Evolutionary conservation across 2,329 filamentous ascomycete genomes (phyloP), one percentile per base, ranked within the genome.

Genomic region (Mariannaea elegans): DNA sequence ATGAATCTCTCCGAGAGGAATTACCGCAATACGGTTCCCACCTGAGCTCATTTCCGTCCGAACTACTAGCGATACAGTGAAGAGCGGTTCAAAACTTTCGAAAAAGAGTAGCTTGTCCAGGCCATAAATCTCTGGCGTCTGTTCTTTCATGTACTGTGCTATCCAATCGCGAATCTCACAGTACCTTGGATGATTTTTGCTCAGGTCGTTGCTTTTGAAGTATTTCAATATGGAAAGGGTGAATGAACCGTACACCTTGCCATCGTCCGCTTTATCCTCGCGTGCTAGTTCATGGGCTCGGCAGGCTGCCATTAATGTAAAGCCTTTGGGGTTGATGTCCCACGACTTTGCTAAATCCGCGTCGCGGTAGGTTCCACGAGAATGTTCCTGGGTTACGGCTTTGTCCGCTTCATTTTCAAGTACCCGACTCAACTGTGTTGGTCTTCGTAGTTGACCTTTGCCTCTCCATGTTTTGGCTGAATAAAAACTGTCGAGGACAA

Each of bases 231-330:
- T n/a, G n/a, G n/a, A n/a, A n/a, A n/a, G n/a, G n/a, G 59, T 62
- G 32, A 52, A 58, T 13, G 27, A 47, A 7, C 56, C 56, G n/a
- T 58, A 41, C 13, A 32, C n/a, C n/a, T n/a, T n/a, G 16, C 21
- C 41, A 23, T 23, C 42, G 23, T 51, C 16, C 12, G 39, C 47
- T 34, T 51, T 13, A 21, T 29, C 31, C 19, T 61, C 54, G 16
- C 47, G 24, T 10, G 54, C 59, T 21, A 44, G 57, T 31, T 29
- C 32, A 8, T 13, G 48, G n/a, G n/a, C 16, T 49, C 29, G 6
- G 12, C 59, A 61, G 10, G 54, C 54, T 5, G 59, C 44, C 59
- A 61, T 61, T 4, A 61, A 7, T 4, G 59, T 61, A 29, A 61
- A 61, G 18, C 49, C 49, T 16, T 54, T 45, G 3, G 59, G 59